Conservation (phyloP, 2,329 filamentous ascomycete species). For the Didymosphaeria variabile region DNA sequence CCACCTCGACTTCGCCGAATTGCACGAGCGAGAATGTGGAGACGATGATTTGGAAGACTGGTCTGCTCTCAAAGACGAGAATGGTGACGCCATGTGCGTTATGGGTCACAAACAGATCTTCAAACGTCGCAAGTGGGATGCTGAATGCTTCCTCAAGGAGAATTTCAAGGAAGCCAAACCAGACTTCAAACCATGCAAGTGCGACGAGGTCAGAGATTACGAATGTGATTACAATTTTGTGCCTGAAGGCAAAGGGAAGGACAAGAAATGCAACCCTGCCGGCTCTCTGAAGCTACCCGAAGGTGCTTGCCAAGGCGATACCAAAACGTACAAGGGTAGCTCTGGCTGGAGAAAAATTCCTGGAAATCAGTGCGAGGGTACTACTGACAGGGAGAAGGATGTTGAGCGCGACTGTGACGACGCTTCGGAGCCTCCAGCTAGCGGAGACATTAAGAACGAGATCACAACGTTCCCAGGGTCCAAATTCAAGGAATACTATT, state of each 20-base stretch:
- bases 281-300: slow-evolving; percentile 72
- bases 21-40: slow-evolving; percentile 83
- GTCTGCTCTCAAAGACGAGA: slow-evolving; percentile 81
- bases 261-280: slow-evolving; percentile 73
- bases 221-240: slow-evolving; percentile 97
- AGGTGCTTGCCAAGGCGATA: slow-evolving; percentile 75
- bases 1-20: slow-evolving; percentile 81
- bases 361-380: slow-evolving; percentile 59
- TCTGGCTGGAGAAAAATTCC: slow-evolving; percentile 95
- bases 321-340: slow-evolving; percentile 80
- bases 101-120: slow-evolving; percentile 97
- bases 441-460: slow-evolving; percentile 71
- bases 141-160: slow-evolving; percentile 87
- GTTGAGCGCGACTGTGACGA: slow-evolving; percentile 81
- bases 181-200: slow-evolving; percentile 78
- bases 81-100: slow-evolving; percentile 84
- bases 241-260: slow-evolving; percentile 52
- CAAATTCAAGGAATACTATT: slow-evolving; percentile 67
- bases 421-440: slow-evolving; percentile 59
- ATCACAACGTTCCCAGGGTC: slow-evolving; percentile 70
- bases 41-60: slow-evolving; percentile 84
- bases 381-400: slow-evolving; percentile 54
- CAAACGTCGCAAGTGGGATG: slow-evolving; percentile 82
- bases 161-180: slow-evolving; percentile 82
- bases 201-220: slow-evolving; percentile 79